Percentiles rank a stretch among this genome's conserved stretches.
These are phyloP conservation scores for Scheffersomyces lignicola DNA, from an alignment of 1,139 yeast species.

Conservation along the genomic window DNA sequence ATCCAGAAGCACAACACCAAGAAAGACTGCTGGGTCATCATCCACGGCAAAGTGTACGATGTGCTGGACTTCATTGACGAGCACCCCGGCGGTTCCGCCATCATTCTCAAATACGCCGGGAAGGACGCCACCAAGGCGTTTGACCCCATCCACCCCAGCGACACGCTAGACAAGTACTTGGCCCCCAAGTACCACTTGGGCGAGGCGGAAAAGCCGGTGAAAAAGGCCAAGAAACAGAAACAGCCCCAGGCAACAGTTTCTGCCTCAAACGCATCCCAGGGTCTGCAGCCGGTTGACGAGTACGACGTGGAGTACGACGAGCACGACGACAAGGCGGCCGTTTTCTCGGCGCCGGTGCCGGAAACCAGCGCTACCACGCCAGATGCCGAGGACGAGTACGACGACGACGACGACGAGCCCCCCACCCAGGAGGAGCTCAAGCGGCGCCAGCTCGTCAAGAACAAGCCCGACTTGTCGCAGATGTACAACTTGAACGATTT, in stretches of 20 bases:
- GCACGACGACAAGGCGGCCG: slow-evolving; percentile 35
- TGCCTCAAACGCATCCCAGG: too few species aligned
- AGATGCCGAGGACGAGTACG: slow-evolving; percentile 21
- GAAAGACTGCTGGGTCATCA: slow-evolving; percentile 56
- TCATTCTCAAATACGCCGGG: slow-evolving; percentile 56
- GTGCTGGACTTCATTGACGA: slow-evolving; percentile 48
- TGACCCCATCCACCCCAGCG: slow-evolving; percentile 82
- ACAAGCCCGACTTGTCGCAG: slow-evolving; percentile 64
- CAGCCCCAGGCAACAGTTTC: slow-evolving; percentile 5
- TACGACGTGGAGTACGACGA: slow-evolving; percentile 50
- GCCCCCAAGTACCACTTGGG: slow-evolving; percentile 32
- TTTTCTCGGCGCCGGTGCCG: slow-evolving; percentile 10
- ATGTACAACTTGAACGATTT: slow-evolving; percentile 76
- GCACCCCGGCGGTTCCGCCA: slow-evolving; percentile 57
- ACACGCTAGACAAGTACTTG: slow-evolving; percentile 57
- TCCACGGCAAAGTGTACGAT: slow-evolving; percentile 53
- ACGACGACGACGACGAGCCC: slow-evolving; percentile 35
- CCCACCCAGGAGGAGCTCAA: slow-evolving; percentile 31
- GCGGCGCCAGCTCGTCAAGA: slow-evolving; percentile 24
- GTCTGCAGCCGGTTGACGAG: slow-evolving; percentile 36
- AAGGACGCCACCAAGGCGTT: slow-evolving; percentile 61
- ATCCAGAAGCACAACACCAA: slow-evolving; percentile 38
- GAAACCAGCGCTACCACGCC: slow-evolving; percentile 5
- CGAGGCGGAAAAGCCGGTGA: slow-evolving; percentile 27
- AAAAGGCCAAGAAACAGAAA: slow-evolving; percentile 1